These are phyloP conservation scores for Udeniomyces megalosporus DNA, from an alignment of 768 basidiomycete species.

Conservation along the genomic window DNA sequence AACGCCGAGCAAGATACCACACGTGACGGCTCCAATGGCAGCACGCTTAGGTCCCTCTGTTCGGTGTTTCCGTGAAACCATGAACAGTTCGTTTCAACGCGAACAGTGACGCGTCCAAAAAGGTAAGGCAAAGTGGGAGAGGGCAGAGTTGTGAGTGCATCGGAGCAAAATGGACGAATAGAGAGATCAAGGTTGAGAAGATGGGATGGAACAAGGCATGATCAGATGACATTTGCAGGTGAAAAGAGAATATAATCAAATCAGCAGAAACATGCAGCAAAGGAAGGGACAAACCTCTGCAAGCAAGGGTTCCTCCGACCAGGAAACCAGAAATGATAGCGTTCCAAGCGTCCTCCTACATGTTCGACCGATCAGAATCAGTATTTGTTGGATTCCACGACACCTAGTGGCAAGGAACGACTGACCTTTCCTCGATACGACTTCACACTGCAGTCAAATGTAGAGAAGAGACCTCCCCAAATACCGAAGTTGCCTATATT, in stretches of 20 bases:
- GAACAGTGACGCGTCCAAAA: too few species aligned
- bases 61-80: too few species aligned
- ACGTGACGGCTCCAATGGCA: slow-evolving; percentile 80
- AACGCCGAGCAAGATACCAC: slow-evolving; percentile 77
- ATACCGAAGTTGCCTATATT: not conserved
- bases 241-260: not conserved
- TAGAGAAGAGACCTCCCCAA: slow-evolving; percentile 54
- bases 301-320: slow-evolving; percentile 90
- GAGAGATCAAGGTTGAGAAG: not conserved
- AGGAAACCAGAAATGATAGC: slow-evolving; percentile 95
- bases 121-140: too few species aligned
- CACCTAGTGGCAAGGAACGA: too few species aligned
- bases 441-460: slow-evolving; percentile 96
- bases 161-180: not conserved
- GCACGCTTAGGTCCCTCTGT: slow-evolving; percentile 84
- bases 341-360: slow-evolving; percentile 91
- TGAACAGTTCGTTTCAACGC: too few species aligned
- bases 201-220: not conserved
- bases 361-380: too few species aligned
- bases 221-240: too few species aligned
- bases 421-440: slow-evolving; percentile 67
- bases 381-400: too few species aligned
- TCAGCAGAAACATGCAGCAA: not conserved
- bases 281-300: slow-evolving; percentile 54
- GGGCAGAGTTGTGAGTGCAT: not conserved